Conservation (phyloP, 2,329 filamentous ascomycete genomes). For the Diatrype stigma region DNA sequence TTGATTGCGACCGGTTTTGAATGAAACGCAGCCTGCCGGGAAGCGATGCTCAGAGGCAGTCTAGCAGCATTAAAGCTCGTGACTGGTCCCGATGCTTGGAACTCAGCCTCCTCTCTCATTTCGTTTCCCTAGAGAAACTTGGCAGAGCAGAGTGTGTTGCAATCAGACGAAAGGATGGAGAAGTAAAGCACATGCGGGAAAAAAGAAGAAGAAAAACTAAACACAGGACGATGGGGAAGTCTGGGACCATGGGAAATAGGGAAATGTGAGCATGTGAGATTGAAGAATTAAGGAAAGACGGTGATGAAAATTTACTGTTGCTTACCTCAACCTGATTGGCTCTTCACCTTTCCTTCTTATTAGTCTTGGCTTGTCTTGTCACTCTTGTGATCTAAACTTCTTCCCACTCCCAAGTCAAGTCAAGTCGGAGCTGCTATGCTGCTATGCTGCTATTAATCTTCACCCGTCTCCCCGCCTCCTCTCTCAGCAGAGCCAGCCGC, state of each 20-base stretch:
- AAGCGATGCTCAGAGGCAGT: background rate
- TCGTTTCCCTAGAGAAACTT: background rate
- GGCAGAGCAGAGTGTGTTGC: background rate
- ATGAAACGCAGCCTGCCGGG: background rate
- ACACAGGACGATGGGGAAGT: too few relatives aligned
- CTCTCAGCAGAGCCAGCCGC: background rate
- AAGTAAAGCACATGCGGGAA: slow-evolving; percentile 1
- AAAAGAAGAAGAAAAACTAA: slow-evolving; percentile 5
- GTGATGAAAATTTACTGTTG: background rate
- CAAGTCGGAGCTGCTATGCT: background rate
- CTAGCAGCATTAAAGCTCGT: background rate
- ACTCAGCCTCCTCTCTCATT: slow-evolving; percentile 1
- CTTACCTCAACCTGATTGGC: background rate
- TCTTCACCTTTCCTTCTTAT: background rate
- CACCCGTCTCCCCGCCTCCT: background rate
- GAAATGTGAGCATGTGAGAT: too few relatives aligned
- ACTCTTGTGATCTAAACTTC: background rate
- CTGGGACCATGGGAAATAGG: too few relatives aligned
- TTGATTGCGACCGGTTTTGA: background rate
- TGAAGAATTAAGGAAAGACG: slow-evolving; percentile 1
- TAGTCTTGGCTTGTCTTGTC: too few relatives aligned
- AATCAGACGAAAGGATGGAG: slow-evolving; percentile 1
- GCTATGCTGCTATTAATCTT: background rate
- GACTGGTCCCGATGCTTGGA: background rate
- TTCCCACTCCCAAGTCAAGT: background rate